Conservation (phyloP, 2,329 filamentous ascomycete species). For the Ophiocordyceps polyrhachis-furcata region DNA sequence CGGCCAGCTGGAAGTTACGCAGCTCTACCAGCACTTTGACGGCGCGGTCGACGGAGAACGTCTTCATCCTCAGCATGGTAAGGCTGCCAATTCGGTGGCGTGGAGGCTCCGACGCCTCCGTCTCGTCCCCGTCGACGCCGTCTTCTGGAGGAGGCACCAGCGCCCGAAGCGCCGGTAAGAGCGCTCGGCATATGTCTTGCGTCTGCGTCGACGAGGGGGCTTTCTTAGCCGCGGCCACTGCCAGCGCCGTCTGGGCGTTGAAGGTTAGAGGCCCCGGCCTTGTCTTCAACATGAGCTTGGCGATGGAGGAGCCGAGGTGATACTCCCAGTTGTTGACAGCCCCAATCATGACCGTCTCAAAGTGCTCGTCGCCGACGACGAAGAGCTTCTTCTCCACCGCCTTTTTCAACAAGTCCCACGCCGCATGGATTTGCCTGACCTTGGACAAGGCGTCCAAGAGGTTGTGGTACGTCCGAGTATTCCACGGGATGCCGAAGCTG, state of each 20-base stretch:
- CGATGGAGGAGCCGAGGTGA: slow-evolving; percentile 19
- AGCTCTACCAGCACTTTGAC: slow-evolving; percentile 16
- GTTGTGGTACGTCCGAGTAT: slow-evolving; percentile 29
- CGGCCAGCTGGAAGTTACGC: slow-evolving; percentile 31
- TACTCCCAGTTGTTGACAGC: slow-evolving; percentile 27
- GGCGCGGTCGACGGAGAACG: slow-evolving; percentile 13
- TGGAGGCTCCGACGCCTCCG: neutral
- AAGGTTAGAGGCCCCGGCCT: slow-evolving; percentile 21
- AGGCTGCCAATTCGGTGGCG: slow-evolving; percentile 3
- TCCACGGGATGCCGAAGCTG: slow-evolving; percentile 24
- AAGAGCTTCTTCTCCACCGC: slow-evolving; percentile 26
- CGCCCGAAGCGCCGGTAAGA: slow-evolving; percentile 9
- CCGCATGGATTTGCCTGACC: slow-evolving; percentile 29
- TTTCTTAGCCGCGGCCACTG: slow-evolving; percentile 17
- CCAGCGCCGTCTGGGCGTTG: slow-evolving; percentile 21
- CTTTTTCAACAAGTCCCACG: slow-evolving; percentile 26
- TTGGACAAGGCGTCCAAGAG: slow-evolving; percentile 29
- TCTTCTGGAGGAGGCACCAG: slow-evolving; percentile 3
- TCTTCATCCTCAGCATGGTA: slow-evolving; percentile 9
- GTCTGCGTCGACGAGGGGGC: slow-evolving; percentile 9
- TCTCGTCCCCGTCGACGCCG: neutral
- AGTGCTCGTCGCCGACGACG: slow-evolving; percentile 27
- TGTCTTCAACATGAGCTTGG: slow-evolving; percentile 22
- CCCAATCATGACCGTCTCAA: slow-evolving; percentile 31
- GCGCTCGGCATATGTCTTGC: slow-evolving; percentile 9